Evolutionary conservation across 1,284 basidiomycete genomes (phyloP), one percentile per base, ranked within the genome.

Genomic region (Gomphus sp.): DNA sequence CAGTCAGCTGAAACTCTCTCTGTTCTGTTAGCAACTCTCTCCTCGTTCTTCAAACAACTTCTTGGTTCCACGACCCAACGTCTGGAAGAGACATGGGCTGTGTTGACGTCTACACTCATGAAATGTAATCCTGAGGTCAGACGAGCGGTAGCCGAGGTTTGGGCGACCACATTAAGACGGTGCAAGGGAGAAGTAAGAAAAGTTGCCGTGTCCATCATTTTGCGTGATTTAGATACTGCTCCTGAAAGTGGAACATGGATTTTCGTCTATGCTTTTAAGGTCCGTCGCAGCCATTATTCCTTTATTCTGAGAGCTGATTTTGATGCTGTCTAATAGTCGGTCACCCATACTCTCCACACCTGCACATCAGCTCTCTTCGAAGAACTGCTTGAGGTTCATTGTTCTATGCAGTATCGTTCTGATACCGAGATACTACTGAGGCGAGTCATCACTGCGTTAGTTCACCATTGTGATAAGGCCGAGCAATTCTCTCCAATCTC

Each of bases 281-380:
- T 89, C 22, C 4, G 53, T 4, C 49, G 33, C 31, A 9, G 25
- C 36, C 36, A 47, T 9, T 22, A 47, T 25, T 25, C 4, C 25
- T 4, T 7, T n/a, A 18, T 14, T n/a, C 41, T n/a, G 5, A 10
- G 54, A 25, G 18, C 52, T 70, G 14, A 65, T 64, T 16, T 66
- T 65, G 4, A 44, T n/a, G 18, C 53, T 34, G 31, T 69, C 68
- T 67, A 63, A 66, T 63, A 91, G 87, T 83, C 85, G 59, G 79
- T 89, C 54, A 84, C 87, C 5, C 83, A 86, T 69, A 87, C 87
- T 3, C 73, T 95, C 33, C 91, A 94, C 67, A 91, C 90, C 0
- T 79, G 83, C 45, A 81, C 89, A 0, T 65, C 83, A 2, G 81
- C 83, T 0, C 76, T 93, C 50, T 73, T 92, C 34, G 64, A 70